Base-by-base conservation (phyloP, 2,329 filamentous ascomycete species). In the Fusarium haematococcum region DNA sequence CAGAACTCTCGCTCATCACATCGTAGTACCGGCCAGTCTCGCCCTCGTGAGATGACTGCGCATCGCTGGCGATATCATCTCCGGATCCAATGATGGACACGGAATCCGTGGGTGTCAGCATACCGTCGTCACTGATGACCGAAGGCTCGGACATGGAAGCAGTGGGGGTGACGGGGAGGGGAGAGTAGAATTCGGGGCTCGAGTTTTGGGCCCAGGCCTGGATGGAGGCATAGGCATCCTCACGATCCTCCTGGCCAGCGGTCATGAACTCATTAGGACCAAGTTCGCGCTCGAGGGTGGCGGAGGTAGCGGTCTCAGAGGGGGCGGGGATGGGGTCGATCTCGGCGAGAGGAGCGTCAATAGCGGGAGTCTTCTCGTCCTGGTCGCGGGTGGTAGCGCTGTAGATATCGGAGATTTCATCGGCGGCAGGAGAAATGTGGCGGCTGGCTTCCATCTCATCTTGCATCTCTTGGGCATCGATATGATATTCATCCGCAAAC, bases 121-220 rank as follows among this genome's bases (percentile, higher is more conserved):
- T 84, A 18, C 90, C 88, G 9, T 87, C 84, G 45, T 75, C 72
- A 78, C 86, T 89, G 69, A 89, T 77, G 10, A 88, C 70, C 68
- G 89, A 88, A 20, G 85, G 85, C 80, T 89, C 89, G 6, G 88
- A 90, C 25, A 86, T 76, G 14, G 88, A 84, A 9, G 84, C 80
- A 6, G 84, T 82, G 3, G 87, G 88, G 2, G 88, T 87, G 25
- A 84, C 84, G 14, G 89, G 89, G 25, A 91, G 85, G 6, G 90
- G 89, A 7, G 90, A 91, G 84, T 91, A 91, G 77, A 91, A 91
- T 76, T 86, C 85, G 11, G 84, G 81, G 77, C 83, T 83, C 6
- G 87, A 88, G 67, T 86, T 83, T 74, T 90, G 86, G 1, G 90
- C 90, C 90, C 91, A 92, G 0, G 90, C 91, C 78, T 92, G 89